Percentiles rank a stretch among this genome's conserved stretches.
These are phyloP conservation scores for Pichia eremophila DNA, from an alignment of 805 yeast species.

Conservation along the genomic window DNA sequence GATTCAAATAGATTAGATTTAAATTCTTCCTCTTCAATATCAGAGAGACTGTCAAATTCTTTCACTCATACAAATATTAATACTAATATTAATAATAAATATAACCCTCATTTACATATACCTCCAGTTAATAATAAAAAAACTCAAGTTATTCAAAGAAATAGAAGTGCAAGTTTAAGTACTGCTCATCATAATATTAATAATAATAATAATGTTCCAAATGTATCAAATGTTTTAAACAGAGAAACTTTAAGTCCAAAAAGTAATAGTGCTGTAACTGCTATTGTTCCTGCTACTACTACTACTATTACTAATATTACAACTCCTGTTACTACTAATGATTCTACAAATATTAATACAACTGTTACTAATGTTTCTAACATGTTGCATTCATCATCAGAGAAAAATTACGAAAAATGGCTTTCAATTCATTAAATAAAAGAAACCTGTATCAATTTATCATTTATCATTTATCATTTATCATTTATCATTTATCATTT, in stretches of 20 bases:
- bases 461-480: too few relatives aligned
- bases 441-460: too few relatives aligned
- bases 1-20: constrained; percentile 25
- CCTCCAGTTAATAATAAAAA: too few relatives aligned
- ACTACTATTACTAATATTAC: background rate
- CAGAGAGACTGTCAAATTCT: constrained; percentile 2
- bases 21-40: constrained; percentile 11
- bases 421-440: constrained; percentile 17
- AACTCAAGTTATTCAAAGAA: background rate
- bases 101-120: background rate
- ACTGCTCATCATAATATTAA: background rate
- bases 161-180: background rate
- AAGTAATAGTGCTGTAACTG: too few relatives aligned
- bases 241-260: too few relatives aligned
- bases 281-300: background rate
- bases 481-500: too few relatives aligned
- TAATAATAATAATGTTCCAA: too few relatives aligned
- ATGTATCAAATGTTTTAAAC: too few relatives aligned
- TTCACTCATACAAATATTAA: background rate
- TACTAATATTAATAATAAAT: background rate
- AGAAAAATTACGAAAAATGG: constrained; percentile 24
- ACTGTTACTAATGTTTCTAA: constrained; percentile 22
- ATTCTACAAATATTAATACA: background rate
- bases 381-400: constrained; percentile 22
- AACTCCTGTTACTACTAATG: background rate